Evolutionary conservation across 805 yeast species (phyloP).

Genomic region (Spencermartinsiella europaea): DNA sequence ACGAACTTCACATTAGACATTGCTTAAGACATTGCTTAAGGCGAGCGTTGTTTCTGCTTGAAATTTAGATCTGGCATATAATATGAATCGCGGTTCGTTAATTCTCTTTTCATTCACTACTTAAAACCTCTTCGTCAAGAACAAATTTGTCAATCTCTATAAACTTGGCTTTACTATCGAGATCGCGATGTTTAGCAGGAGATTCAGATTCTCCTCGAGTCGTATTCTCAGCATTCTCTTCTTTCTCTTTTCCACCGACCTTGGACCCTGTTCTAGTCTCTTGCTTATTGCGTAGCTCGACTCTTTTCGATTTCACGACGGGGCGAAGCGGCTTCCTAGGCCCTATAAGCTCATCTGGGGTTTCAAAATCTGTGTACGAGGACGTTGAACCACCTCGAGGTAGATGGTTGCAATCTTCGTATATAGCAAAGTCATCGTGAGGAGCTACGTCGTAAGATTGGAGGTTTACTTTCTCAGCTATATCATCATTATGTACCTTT

Average conservation of each 20-base stretch:
- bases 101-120: not conserved
- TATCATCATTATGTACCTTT: no score
- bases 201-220: not conserved
- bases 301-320: not conserved
- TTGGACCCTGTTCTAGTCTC: not conserved
- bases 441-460: no score
- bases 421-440: no score
- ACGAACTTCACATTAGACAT: no score
- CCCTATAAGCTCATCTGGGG: conserved; percentile 1
- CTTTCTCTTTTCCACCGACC: not conserved
- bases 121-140: conserved; percentile 11
- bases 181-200: not conserved
- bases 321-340: not conserved
- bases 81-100: no score
- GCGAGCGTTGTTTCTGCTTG: no score
- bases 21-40: no score
- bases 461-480: no score
- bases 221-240: not conserved
- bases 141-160: conserved; percentile 17
- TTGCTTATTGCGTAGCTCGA: not conserved
- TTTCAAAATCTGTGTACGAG: no score
- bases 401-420: no score
- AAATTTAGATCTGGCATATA: no score
- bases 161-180: conserved; percentile 14
- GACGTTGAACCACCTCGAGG: no score